phyloP scores from a whole-genome alignment of 495 filamentous ascomycete genomes.

The Hypoxylon subgilvum region DNA sequence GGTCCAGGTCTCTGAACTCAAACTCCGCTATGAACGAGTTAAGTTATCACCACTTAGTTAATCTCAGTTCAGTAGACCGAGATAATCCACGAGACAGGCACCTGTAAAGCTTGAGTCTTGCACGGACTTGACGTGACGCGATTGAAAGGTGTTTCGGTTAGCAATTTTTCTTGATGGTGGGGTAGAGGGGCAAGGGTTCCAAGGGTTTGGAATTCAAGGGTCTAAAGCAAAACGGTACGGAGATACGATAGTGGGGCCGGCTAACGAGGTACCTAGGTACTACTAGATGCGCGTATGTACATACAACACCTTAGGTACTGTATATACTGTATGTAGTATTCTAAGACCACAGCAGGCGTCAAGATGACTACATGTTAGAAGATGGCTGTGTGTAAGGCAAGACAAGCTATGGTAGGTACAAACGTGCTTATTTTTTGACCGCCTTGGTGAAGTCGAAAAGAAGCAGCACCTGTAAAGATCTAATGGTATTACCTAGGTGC shows the following conservation, averaged over 20 bases:
- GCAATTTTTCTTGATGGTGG: slow-evolving; percentile 31
- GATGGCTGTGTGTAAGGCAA: too few species aligned
- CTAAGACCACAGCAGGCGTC: too few species aligned
- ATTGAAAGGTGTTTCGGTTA: slow-evolving; percentile 2
- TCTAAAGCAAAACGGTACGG: not conserved
- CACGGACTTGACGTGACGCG: slow-evolving; percentile 10
- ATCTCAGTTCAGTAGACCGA: not conserved
- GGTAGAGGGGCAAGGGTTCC: slow-evolving; percentile 16
- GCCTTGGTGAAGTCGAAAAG: slow-evolving; percentile 20
- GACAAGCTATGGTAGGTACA: too few species aligned
- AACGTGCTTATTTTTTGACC: slow-evolving; percentile 8
- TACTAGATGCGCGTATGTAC: too few species aligned
- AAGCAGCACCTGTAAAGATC: too few species aligned
- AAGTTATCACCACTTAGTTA: not conserved
- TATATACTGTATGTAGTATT: not conserved
- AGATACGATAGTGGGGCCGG: slow-evolving; percentile 3
- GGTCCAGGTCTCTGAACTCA: not conserved
- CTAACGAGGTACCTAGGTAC: slow-evolving; percentile 22
- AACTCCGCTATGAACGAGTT: too few species aligned
- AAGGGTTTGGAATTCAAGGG: slow-evolving; percentile 12
- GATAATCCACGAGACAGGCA: not conserved
- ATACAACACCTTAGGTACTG: too few species aligned
- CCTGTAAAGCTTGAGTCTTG: slow-evolving; percentile 34
- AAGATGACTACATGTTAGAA: too few species aligned
- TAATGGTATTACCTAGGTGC: not conserved